These are phyloP conservation scores for Podospora pseudoanserina DNA, from an alignment of 495 filamentous ascomycete genomes.

Conservation along the genomic window DNA sequence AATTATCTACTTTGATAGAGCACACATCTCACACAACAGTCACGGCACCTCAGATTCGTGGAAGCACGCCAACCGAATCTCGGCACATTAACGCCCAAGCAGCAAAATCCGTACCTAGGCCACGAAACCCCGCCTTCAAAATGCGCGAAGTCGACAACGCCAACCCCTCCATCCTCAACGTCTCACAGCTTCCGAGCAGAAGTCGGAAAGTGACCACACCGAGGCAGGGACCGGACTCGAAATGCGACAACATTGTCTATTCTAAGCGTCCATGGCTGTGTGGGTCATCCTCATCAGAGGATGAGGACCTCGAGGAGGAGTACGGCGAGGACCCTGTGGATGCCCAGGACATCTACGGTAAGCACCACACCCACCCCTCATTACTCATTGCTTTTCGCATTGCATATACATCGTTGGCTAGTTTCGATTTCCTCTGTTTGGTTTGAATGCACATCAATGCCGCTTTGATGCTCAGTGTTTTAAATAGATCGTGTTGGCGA, in stretches of 20 bases:
- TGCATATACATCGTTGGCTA: not conserved
- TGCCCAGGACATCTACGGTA: slow-evolving; percentile 94
- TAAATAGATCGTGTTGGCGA: not conserved
- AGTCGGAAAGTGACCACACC: slow-evolving; percentile 34
- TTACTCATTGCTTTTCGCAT: not conserved
- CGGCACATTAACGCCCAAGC: not conserved
- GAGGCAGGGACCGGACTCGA: slow-evolving; percentile 31
- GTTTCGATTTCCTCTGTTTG: not conserved
- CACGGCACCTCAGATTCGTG: not conserved
- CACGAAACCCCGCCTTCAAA: slow-evolving; percentile 8
- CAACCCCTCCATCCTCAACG: slow-evolving; percentile 89
- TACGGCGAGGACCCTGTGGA: slow-evolving; percentile 76
- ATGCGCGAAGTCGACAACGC: slow-evolving; percentile 65
- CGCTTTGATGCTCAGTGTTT: not conserved
- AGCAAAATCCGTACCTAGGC: not conserved
- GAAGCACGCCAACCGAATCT: not conserved
- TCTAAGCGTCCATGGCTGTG: slow-evolving; percentile 36
- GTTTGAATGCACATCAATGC: not conserved
- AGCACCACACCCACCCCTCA: slow-evolving; percentile 17
- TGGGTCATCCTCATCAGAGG: slow-evolving; percentile 18
- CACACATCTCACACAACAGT: not conserved
- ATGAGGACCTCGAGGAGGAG: slow-evolving; percentile 35
- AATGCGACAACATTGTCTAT: slow-evolving; percentile 37
- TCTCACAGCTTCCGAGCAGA: slow-evolving; percentile 83
- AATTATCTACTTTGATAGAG: not conserved